These are phyloP conservation scores for Pseudogymnoascus destructans DNA, from an alignment of 2,329 filamentous ascomycete genomes.

Conservation along the genomic window DNA sequence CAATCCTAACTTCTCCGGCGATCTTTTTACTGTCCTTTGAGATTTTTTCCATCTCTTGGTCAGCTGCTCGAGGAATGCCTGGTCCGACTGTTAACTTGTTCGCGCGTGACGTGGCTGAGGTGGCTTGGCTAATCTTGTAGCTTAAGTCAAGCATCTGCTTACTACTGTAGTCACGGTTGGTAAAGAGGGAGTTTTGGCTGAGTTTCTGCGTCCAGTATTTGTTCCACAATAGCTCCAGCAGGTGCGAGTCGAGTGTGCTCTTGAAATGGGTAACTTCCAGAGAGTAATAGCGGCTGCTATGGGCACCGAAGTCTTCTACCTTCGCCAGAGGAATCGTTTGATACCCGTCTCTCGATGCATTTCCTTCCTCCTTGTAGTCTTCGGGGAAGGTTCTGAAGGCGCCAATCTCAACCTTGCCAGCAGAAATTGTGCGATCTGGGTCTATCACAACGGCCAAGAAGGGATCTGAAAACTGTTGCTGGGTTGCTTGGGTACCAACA, in stretches of 20 bases:
- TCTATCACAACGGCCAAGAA: constrained; percentile 95
- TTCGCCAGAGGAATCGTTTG: constrained; percentile 82
- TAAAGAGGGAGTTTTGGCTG: constrained; percentile 77
- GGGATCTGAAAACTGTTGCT: constrained; percentile 77
- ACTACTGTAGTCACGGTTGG: constrained; percentile 83
- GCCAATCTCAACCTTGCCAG: constrained; percentile 89
- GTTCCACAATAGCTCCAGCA: constrained; percentile 88
- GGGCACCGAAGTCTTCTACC: constrained; percentile 89
- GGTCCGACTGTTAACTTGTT: constrained; percentile 21
- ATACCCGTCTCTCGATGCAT: constrained; percentile 41
- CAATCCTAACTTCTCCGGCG: constrained; percentile 37
- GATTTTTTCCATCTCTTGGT: constrained; percentile 40
- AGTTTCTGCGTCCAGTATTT: constrained; percentile 98
- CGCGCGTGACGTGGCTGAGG: constrained; percentile 28
- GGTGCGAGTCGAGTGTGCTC: constrained; percentile 72
- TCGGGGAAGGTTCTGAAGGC: constrained; percentile 87
- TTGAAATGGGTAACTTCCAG: constrained; percentile 92
- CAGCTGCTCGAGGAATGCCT: constrained; percentile 19
- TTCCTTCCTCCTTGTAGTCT: constrained; percentile 47
- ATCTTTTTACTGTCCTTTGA: constrained; percentile 44
- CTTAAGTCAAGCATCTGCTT: constrained; percentile 85
- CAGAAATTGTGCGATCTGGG: constrained; percentile 85
- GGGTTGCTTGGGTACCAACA: constrained; percentile 72
- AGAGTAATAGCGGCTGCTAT: constrained; percentile 80
- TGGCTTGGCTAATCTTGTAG: constrained; percentile 63